These are phyloP conservation scores for Pestalotiopsis sp. DNA, from an alignment of 2,329 filamentous ascomycete genomes.

Conservation along the genomic window DNA sequence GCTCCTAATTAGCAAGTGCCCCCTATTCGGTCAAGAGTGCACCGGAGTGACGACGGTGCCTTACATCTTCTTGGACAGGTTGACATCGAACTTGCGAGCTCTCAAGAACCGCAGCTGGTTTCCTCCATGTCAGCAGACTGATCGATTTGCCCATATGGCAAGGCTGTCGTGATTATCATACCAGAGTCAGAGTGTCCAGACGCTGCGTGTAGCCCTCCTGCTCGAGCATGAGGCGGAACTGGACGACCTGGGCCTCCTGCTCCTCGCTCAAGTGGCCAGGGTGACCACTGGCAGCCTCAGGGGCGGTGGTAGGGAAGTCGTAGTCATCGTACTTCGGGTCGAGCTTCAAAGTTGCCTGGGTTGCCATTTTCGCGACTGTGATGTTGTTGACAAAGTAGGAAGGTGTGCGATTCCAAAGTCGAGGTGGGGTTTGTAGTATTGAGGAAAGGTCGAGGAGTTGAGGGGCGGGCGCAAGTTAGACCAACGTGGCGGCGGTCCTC, in stretches of 20 bases:
- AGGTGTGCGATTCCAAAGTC: not conserved
- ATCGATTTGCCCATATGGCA: not conserved
- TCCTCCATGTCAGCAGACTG: not conserved
- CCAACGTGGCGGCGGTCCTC: not conserved
- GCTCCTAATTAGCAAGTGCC: not conserved
- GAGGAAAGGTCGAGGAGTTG: not conserved
- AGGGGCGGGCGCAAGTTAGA: not conserved
- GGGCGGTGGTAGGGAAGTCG: conserved; percentile 83
- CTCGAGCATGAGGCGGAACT: conserved; percentile 86
- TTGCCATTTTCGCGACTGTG: conserved; percentile 13
- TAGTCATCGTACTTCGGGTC: conserved; percentile 96
- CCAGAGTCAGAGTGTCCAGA: conserved; percentile 90
- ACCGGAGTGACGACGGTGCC: conserved; percentile 35
- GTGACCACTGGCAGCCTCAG: conserved; percentile 73
- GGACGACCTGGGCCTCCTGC: conserved; percentile 87
- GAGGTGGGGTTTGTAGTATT: not conserved
- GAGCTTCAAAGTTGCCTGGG: conserved; percentile 51
- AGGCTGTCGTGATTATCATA: conserved; percentile 43
- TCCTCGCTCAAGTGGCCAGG: conserved; percentile 83
- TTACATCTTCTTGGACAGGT: conserved; percentile 84
- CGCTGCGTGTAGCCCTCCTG: conserved; percentile 78
- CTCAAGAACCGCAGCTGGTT: conserved; percentile 81
- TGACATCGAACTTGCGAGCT: conserved; percentile 92
- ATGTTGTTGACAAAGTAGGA: conserved; percentile 2
- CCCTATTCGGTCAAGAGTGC: not conserved